These are phyloP conservation scores for Vigna nakashimae DNA, from an alignment of 306 rosid genomes.

Conservation along the genomic window DNA sequence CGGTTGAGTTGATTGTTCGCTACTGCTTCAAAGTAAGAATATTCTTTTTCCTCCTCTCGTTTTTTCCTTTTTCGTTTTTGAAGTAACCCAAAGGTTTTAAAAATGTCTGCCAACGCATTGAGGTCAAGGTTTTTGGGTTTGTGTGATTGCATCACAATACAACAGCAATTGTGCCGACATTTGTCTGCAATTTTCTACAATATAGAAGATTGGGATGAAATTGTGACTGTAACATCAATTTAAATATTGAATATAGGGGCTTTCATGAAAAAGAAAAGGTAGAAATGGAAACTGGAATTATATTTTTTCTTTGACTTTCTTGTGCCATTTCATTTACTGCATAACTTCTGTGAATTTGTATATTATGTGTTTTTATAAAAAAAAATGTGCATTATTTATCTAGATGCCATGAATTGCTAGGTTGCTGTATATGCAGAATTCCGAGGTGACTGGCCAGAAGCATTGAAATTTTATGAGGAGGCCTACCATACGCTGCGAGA, in stretches of 20 bases:
- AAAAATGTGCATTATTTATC: conserved; percentile 48
- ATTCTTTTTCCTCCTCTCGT: background rate
- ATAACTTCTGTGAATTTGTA: conserved; percentile 31
- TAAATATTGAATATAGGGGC: background rate
- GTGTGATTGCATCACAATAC: background rate
- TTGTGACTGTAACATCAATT: background rate
- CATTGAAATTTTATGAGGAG: conserved; percentile 87
- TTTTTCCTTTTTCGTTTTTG: background rate
- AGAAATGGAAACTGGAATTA: background rate
- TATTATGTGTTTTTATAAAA: conserved; percentile 35
- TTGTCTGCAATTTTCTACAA: background rate
- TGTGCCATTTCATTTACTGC: conserved; percentile 26
- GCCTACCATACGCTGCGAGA: conserved; percentile 86
- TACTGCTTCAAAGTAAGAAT: conserved; percentile 86
- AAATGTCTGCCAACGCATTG: no score
- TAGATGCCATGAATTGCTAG: conserved; percentile 65
- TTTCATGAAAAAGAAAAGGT: background rate
- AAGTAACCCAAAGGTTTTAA: background rate
- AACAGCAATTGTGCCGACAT: background rate
- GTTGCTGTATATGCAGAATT: conserved; percentile 98
- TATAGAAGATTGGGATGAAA: background rate
- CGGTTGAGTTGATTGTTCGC: conserved; percentile 76
- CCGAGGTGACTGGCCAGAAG: conserved; percentile 92
- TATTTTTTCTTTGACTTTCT: conserved; percentile 8
- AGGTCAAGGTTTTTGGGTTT: background rate